Conservation (phyloP, 257 asterid species). For the Solanum pinnatisectum region DNA sequence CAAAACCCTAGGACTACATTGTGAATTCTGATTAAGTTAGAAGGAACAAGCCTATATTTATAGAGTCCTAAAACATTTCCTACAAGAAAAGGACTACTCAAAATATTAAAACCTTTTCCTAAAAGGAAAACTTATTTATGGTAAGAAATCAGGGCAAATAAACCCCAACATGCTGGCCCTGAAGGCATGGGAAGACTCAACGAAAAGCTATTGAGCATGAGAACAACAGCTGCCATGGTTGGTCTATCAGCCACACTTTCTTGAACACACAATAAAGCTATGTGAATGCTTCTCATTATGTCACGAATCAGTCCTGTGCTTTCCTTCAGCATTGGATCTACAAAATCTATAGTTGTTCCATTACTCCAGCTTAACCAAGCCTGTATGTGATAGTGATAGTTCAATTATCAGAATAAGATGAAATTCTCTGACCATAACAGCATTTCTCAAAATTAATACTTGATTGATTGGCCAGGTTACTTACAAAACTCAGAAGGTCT, state of each 20-base stretch:
- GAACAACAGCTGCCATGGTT: constrained; percentile 16
- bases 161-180: too few relatives aligned
- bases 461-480: background rate
- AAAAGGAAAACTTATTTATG: too few relatives aligned
- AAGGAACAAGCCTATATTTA: too few relatives aligned
- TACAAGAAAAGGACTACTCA: too few relatives aligned
- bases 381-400: background rate
- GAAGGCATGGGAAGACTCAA: constrained; percentile 7
- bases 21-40: too few relatives aligned
- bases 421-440: background rate
- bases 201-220: constrained; percentile 17
- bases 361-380: constrained; percentile 15
- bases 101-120: too few relatives aligned
- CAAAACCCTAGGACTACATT: too few relatives aligned
- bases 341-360: background rate
- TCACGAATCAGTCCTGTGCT: background rate
- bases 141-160: too few relatives aligned
- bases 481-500: constrained; percentile 1
- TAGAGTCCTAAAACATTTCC: too few relatives aligned
- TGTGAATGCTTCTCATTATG: constrained; percentile 14
- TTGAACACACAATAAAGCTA: constrained; percentile 27
- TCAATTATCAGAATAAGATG: background rate
- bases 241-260: constrained; percentile 16
- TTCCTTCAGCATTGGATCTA: constrained; percentile 1
- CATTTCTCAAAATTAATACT: background rate